These are phyloP conservation scores for Aspergillus sclerotioniger DNA, from an alignment of 495 filamentous ascomycete species.

Conservation along the genomic window DNA sequence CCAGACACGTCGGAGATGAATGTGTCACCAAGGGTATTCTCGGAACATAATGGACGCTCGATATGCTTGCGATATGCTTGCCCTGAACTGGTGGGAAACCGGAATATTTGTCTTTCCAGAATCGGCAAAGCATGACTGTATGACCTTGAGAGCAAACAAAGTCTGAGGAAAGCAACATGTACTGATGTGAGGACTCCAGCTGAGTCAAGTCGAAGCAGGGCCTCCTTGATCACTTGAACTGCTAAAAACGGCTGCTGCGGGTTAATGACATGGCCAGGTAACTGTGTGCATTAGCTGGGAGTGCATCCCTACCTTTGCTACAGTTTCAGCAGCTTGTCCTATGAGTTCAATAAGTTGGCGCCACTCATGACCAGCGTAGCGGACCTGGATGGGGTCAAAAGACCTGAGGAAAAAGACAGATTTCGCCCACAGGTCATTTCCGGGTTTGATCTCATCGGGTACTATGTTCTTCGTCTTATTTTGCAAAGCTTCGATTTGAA, in stretches of 20 bases:
- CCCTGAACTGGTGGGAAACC: slow-evolving; percentile 54
- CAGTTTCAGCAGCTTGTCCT: slow-evolving; percentile 36
- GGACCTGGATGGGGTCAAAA: slow-evolving; percentile 59
- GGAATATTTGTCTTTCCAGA: slow-evolving; percentile 64
- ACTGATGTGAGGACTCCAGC: slow-evolving; percentile 65
- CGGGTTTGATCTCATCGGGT: slow-evolving; percentile 29
- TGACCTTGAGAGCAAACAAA: slow-evolving; percentile 56
- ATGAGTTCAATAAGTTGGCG: slow-evolving; percentile 50
- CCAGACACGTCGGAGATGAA: slow-evolving; percentile 59
- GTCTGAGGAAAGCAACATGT: slow-evolving; percentile 59
- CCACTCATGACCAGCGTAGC: slow-evolving; percentile 57
- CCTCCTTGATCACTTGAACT: slow-evolving; percentile 57
- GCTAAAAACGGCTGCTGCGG: slow-evolving; percentile 55
- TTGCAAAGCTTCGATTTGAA: slow-evolving; percentile 31
- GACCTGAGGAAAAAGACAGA: slow-evolving; percentile 44
- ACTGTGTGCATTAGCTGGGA: background rate
- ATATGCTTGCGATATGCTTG: slow-evolving; percentile 20
- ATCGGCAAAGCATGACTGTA: slow-evolving; percentile 61
- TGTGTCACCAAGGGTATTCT: slow-evolving; percentile 31
- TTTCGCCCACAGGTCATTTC: slow-evolving; percentile 46
- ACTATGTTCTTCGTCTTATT: slow-evolving; percentile 19
- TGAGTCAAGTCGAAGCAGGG: slow-evolving; percentile 71
- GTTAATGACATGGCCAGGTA: slow-evolving; percentile 12
- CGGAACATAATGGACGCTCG: slow-evolving; percentile 26
- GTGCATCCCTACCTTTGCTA: slow-evolving; percentile 42